Percentiles rank a stretch among this genome's conserved stretches.
Conservation (phyloP, 2,329 filamentous ascomycete genomes). For the Dactylella cylindrospora region DNA sequence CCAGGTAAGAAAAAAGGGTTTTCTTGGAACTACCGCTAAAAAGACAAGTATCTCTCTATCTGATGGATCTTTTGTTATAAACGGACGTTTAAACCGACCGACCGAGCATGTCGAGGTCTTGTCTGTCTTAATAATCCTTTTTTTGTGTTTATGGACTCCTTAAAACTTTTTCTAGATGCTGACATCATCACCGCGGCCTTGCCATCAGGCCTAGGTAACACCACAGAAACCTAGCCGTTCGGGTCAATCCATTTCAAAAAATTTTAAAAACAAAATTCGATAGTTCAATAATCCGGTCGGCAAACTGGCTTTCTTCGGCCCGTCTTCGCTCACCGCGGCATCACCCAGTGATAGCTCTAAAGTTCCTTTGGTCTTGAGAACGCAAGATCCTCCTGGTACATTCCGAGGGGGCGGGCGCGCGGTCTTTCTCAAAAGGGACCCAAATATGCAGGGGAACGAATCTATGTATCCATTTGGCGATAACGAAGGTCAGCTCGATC, state of each 20-base stretch:
- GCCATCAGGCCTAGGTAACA: slow-evolving; percentile 25
- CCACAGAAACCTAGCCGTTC: slow-evolving; percentile 5
- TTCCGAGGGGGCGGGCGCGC: slow-evolving; percentile 38
- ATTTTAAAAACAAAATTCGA: too few relatives aligned
- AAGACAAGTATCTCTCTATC: slow-evolving; percentile 17
- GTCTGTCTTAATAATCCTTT: slow-evolving; percentile 36
- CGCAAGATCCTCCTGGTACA: slow-evolving; percentile 41
- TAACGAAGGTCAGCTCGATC: slow-evolving; percentile 1
- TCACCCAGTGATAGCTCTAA: slow-evolving; percentile 39
- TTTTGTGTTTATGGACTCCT: too few relatives aligned
- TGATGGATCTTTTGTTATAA: slow-evolving; percentile 3
- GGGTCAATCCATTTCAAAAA: too few relatives aligned
- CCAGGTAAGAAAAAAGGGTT: too few relatives aligned
- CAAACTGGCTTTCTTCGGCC: slow-evolving; percentile 17
- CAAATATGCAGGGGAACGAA: slow-evolving; percentile 18
- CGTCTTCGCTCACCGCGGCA: slow-evolving; percentile 42
- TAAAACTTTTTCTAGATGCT: slow-evolving; percentile 33
- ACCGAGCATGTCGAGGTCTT: slow-evolving; percentile 6
- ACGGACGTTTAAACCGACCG: slow-evolving; percentile 34
- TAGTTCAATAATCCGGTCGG: slow-evolving; percentile 25
- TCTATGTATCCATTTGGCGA: slow-evolving; percentile 31
- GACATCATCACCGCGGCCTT: slow-evolving; percentile 40
- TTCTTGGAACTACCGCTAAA: not conserved
- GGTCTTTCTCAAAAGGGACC: slow-evolving; percentile 29
- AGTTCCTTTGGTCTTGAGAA: slow-evolving; percentile 30